A percentile compares a stretch with the other conserved stretches of the same genome.
phyloP scores from a whole-genome alignment of 495 filamentous ascomycete species.

The Trichoderma gamsii region DNA sequence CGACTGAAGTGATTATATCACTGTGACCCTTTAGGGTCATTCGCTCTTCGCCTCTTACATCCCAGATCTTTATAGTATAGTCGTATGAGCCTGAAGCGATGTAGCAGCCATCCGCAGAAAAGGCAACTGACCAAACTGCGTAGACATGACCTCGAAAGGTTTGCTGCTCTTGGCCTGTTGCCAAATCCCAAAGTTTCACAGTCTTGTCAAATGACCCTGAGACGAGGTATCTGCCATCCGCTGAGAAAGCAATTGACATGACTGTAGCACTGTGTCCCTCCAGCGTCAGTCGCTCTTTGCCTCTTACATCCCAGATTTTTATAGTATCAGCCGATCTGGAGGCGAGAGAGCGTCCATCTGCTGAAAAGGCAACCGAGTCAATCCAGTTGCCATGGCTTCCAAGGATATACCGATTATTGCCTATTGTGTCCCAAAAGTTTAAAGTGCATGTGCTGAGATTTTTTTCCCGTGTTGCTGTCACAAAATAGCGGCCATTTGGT shows the following conservation, averaged over 20 bases:
- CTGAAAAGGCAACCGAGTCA: neutral
- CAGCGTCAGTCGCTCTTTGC: neutral
- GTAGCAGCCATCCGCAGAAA: neutral
- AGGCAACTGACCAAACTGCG: neutral
- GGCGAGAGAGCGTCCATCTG: neutral
- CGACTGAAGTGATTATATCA: neutral
- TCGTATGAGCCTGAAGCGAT: neutral
- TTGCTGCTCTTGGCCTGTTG: neutral
- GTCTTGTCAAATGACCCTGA: neutral
- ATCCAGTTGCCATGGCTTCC: neutral
- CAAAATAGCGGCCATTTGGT: constrained; percentile 18
- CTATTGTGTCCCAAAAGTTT: neutral
- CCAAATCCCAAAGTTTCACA: neutral
- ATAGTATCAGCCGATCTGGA: neutral
- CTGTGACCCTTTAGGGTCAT: neutral
- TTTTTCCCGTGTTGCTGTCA: constrained; percentile 16
- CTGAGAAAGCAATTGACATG: neutral
- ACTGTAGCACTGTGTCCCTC: neutral
- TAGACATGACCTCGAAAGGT: neutral
- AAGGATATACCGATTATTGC: neutral
- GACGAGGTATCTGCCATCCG: neutral
- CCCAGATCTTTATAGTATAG: neutral
- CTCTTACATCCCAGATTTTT: neutral
- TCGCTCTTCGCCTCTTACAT: neutral
- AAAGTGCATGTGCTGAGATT: neutral